These are phyloP conservation scores for Rhodamnia argentea DNA, from an alignment of 345 rosid species.

Conservation along the genomic window DNA sequence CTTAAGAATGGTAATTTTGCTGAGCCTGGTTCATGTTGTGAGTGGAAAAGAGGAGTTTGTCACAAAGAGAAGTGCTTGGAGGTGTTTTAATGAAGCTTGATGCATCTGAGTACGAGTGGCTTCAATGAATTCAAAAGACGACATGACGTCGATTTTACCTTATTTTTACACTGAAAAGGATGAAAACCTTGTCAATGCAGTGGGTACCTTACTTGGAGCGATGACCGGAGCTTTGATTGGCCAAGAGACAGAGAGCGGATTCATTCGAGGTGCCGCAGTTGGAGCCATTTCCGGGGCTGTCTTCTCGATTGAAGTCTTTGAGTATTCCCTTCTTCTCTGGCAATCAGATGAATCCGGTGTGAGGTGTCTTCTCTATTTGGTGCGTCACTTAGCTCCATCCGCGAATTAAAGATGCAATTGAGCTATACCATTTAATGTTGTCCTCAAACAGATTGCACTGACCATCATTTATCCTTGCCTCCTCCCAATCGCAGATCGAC, in stretches of 20 bases:
- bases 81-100: background rate
- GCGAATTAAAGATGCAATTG: background rate
- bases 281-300: constrained; percentile 99
- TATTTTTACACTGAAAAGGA: background rate
- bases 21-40: background rate
- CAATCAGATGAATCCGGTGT: constrained; percentile 88
- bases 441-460: background rate
- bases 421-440: background rate
- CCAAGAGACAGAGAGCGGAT: constrained; percentile 99
- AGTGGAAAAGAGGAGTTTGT: background rate
- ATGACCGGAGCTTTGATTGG: constrained; percentile 98
- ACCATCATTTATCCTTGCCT: background rate
- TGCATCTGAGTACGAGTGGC: background rate
- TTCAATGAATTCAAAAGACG: background rate
- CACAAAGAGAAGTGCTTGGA: background rate
- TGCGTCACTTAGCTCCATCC: constrained; percentile 16
- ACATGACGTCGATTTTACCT: background rate
- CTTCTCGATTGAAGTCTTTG: constrained; percentile 96
- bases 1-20: background rate
- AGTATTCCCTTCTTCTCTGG: constrained; percentile 94
- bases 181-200: constrained; percentile 26
- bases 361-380: constrained; percentile 91
- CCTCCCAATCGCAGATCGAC: constrained; percentile 56
- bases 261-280: constrained; percentile 90
- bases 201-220: constrained; percentile 94